Conservation (phyloP, 2,329 filamentous ascomycete genomes). For the Nectriaceae sp. region DNA sequence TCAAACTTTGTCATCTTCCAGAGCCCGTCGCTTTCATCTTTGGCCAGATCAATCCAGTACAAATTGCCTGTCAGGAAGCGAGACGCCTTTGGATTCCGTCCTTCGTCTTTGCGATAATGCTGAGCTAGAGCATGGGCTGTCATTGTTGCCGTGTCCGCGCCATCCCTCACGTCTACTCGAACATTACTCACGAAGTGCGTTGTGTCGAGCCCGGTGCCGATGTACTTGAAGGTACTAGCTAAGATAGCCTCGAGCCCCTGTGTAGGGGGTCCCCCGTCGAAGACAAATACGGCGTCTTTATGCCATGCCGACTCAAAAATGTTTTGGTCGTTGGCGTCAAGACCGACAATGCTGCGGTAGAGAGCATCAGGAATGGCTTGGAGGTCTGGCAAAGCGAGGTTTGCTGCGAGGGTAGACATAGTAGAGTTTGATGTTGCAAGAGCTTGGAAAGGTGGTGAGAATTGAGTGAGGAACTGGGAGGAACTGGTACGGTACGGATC, state of each 20-base stretch:
- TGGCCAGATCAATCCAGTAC: conserved; percentile 7
- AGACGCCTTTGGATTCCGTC: conserved; percentile 2
- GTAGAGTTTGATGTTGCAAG: background rate
- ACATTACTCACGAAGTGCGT: conserved; percentile 9
- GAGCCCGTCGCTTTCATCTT: conserved; percentile 6
- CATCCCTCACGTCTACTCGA: conserved; percentile 7
- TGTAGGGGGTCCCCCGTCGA: background rate
- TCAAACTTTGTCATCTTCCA: conserved; percentile 13
- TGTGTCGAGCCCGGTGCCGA: conserved; percentile 8
- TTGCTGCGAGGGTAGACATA: conserved; percentile 3
- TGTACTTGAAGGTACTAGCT: conserved; percentile 3
- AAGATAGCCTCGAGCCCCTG: conserved; percentile 7
- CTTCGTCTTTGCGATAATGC: conserved; percentile 9
- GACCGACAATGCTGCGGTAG: conserved; percentile 9
- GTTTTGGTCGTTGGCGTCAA: conserved; percentile 6
- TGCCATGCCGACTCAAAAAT: conserved; percentile 11
- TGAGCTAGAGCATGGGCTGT: conserved; percentile 10
- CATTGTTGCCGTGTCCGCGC: conserved; percentile 3
- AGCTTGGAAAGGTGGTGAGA: background rate
- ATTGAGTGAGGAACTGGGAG: background rate
- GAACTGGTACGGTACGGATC: background rate
- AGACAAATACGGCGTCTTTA: conserved; percentile 8
- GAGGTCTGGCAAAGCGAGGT: conserved; percentile 5
- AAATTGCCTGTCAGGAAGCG: conserved; percentile 9
- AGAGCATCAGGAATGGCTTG: conserved; percentile 11